These are phyloP conservation scores for Fusarium pseudonygamai DNA, from an alignment of 2,329 filamentous ascomycete genomes.

Conservation along the genomic window DNA sequence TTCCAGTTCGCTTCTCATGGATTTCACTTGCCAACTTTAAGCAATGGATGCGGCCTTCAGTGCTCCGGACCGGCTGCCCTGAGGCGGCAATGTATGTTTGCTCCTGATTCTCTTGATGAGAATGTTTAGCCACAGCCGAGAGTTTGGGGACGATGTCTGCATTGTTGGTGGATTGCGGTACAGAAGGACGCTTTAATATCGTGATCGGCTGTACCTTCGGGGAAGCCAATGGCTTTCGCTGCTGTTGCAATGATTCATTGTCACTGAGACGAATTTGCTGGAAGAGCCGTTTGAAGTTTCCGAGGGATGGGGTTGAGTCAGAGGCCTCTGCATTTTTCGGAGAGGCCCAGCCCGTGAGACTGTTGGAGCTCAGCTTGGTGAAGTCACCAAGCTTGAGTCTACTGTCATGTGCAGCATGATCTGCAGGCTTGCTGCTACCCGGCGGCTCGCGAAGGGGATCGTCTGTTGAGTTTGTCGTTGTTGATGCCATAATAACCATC, in stretches of 20 bases:
- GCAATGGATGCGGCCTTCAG: slow-evolving; percentile 90
- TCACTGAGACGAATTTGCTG: slow-evolving; percentile 18
- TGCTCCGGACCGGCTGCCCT: slow-evolving; percentile 81
- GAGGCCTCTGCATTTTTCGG: background rate
- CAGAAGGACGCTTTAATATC: slow-evolving; percentile 8
- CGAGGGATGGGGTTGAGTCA: slow-evolving; percentile 8
- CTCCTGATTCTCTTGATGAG: slow-evolving; percentile 84
- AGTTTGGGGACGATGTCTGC: background rate
- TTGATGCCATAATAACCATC: slow-evolving; percentile 22
- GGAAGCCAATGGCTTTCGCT: background rate
- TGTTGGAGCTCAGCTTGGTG: slow-evolving; percentile 6
- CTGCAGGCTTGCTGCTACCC: slow-evolving; percentile 6
- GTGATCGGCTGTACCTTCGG: slow-evolving; percentile 7
- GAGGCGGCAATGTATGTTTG: slow-evolving; percentile 93
- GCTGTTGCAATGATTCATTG: background rate
- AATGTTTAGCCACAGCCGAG: slow-evolving; percentile 61
- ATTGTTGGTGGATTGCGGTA: background rate
- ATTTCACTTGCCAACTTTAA: slow-evolving; percentile 89
- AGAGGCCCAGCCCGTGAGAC: slow-evolving; percentile 11
- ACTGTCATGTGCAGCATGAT: background rate
- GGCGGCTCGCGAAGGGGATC: slow-evolving; percentile 29
- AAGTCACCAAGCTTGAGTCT: slow-evolving; percentile 31
- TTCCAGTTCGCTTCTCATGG: slow-evolving; percentile 87
- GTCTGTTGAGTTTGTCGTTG: slow-evolving; percentile 18
- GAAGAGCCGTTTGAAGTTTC: slow-evolving; percentile 32